Conservation (phyloP, 2,329 filamentous ascomycete genomes). For the Aspergillus sp. region DNA sequence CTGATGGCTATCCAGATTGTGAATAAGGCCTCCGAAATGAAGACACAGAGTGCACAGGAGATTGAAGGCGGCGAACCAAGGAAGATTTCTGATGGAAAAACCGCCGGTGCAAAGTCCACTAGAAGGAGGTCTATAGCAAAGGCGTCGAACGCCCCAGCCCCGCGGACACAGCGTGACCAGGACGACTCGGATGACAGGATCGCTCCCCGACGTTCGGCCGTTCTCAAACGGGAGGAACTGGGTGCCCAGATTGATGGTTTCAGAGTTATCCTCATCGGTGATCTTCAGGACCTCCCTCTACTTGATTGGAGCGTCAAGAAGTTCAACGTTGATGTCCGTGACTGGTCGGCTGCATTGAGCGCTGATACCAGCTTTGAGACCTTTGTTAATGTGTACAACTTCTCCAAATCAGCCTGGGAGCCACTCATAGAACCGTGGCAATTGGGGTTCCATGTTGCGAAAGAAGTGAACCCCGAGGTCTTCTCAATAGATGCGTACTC, state of each 20-base stretch:
- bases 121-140: conserved; percentile 31
- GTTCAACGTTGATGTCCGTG: conserved; percentile 72
- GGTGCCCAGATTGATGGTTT: conserved; percentile 80
- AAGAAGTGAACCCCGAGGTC: conserved; percentile 62
- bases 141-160: conserved; percentile 32
- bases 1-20: conserved; percentile 87
- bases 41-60: conserved; percentile 42
- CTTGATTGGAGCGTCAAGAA: conserved; percentile 88
- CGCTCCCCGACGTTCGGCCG: conserved; percentile 37
- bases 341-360: conserved; percentile 83
- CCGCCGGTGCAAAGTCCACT: conserved; percentile 27
- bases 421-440: conserved; percentile 94
- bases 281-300: conserved; percentile 89
- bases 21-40: conserved; percentile 80
- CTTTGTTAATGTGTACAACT: conserved; percentile 96
- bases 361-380: conserved; percentile 86
- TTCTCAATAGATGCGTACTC: conserved; percentile 80
- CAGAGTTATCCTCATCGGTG: conserved; percentile 86
- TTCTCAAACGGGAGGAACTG: conserved; percentile 66
- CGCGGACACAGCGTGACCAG: conserved; percentile 37
- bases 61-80: conserved; percentile 46
- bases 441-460: conserved; percentile 80
- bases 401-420: conserved; percentile 98
- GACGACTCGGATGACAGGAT: conserved; percentile 35
- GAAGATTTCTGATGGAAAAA: conserved; percentile 38